Evolutionary conservation across 768 basidiomycete species (phyloP), one percentile per base, ranked within the genome.

Genomic region (Lactarius vividus): DNA sequence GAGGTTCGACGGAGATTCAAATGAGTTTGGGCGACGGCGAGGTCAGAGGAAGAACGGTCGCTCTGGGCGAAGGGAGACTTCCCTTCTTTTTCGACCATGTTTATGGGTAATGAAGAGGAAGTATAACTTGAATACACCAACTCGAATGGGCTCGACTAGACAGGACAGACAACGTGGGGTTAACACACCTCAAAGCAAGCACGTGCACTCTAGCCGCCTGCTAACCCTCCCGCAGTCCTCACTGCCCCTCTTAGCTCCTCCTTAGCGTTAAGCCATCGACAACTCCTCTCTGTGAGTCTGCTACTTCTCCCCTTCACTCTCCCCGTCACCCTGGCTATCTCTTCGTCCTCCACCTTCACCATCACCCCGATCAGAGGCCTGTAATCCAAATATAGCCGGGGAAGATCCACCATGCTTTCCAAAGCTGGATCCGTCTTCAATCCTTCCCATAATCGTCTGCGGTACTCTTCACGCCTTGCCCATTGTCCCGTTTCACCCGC

Each of bases 331-430:
- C 62, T 44, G 57, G 64, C 65, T 66, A 81, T 86, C 71, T 79
- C 70, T 70, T 64, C 75, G 66, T 94, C 92, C 69, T 96, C 94
- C 42, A 77, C 81, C 31, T 64, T 75, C 46, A 90, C 85, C 74
- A 96, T 89, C 65, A 77, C 72, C 65, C 87, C 79, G 57, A 93
- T 77, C 76, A 82, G 83, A 37, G 93, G 88, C 70, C 84, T 77
- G 75, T 92, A 90, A 57, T 96, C 91, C 72, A 88, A 74, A 71
- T 83, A 81, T 65, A 89, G 75, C 44, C 77, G 76, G 23, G 72
- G 72, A 57, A 82, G 78, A 15, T 82, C 80, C 72, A 67, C 53
- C 46, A 67, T 59, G 53, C 63, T 18, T 63, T 57, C 64, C 62
- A 74, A 61, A 77, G 73, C 20, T 80, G 79, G 68, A 33, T 86